These are phyloP conservation scores for Pholiota adiposa DNA, from an alignment of 1,284 basidiomycete genomes.

Conservation along the genomic window DNA sequence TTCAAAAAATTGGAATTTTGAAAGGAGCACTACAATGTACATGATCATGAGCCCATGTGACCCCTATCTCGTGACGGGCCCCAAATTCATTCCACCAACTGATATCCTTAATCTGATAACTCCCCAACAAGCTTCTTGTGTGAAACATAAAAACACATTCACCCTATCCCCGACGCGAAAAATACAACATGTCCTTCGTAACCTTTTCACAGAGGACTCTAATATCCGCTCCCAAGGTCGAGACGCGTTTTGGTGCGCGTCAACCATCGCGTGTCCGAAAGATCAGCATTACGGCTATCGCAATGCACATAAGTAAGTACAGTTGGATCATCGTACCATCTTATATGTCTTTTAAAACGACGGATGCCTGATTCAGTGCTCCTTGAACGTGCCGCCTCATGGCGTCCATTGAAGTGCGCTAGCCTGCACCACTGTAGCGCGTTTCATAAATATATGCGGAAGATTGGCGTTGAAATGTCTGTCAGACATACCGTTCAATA, in stretches of 20 bases:
- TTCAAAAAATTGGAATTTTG: no score
- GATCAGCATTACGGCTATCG: no score
- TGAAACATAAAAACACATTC: not conserved
- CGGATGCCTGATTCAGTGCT: not conserved
- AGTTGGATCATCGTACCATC: no score
- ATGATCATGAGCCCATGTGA: no score
- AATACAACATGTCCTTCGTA: slow-evolving; percentile 9
- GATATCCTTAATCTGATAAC: no score
- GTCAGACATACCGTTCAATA: not conserved
- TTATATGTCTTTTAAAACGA: no score
- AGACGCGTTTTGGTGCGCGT: not conserved
- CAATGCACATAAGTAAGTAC: no score
- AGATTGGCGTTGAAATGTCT: not conserved
- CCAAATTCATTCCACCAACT: no score
- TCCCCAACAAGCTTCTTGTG: no score
- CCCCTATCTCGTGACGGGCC: no score
- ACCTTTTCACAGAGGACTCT: slow-evolving; percentile 2
- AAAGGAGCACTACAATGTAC: no score
- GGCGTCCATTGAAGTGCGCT: not conserved
- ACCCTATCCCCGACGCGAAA: not conserved
- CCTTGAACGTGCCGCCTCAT: not conserved
- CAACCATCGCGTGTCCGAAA: not conserved
- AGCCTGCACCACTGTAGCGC: not conserved
- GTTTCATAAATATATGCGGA: slow-evolving; percentile 7
- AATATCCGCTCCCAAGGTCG: not conserved